These are phyloP conservation scores for Dendrobium huoshanense DNA, from an alignment of 106 monocot genomes.

Conservation along the genomic window DNA sequence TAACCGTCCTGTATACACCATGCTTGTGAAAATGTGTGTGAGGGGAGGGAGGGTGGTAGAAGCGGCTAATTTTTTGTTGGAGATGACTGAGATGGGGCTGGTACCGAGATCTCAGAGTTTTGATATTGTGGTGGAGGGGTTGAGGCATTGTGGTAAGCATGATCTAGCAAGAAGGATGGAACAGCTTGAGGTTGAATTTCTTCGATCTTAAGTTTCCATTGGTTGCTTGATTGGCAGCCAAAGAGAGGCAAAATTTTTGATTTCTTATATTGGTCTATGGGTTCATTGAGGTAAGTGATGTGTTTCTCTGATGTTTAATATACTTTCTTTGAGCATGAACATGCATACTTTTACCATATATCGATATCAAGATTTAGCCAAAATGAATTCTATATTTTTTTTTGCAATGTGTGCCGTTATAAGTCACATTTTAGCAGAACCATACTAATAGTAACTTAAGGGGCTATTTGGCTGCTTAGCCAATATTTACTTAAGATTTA, in stretches of 20 bases:
- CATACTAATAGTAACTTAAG: too few species aligned
- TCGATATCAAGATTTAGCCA: background rate
- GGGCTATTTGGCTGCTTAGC: too few species aligned
- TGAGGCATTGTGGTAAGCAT: constrained; percentile 80
- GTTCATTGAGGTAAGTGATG: background rate
- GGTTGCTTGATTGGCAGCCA: background rate
- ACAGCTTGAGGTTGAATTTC: constrained; percentile 43
- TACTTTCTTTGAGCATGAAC: background rate
- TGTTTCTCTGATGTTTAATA: background rate
- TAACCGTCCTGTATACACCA: constrained; percentile 86
- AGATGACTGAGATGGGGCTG: constrained; percentile 81
- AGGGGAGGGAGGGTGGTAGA: constrained; percentile 78
- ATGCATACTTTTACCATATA: background rate
- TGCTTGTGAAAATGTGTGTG: constrained; percentile 92
- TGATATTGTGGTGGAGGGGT: constrained; percentile 76
- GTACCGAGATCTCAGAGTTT: constrained; percentile 65
- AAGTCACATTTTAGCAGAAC: too few species aligned
- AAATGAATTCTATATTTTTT: background rate
- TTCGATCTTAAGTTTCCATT: background rate
- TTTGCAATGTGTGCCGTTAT: too few species aligned
- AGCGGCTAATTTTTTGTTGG: constrained; percentile 80
- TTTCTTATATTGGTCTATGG: background rate
- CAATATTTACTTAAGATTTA: too few species aligned
- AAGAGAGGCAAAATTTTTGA: background rate
- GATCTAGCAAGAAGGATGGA: constrained; percentile 83